A percentile compares a stretch with the other conserved stretches of the same genome.
These are phyloP conservation scores for Falciphora oryzae DNA, from an alignment of 2,329 filamentous ascomycete genomes.

Conservation along the genomic window DNA sequence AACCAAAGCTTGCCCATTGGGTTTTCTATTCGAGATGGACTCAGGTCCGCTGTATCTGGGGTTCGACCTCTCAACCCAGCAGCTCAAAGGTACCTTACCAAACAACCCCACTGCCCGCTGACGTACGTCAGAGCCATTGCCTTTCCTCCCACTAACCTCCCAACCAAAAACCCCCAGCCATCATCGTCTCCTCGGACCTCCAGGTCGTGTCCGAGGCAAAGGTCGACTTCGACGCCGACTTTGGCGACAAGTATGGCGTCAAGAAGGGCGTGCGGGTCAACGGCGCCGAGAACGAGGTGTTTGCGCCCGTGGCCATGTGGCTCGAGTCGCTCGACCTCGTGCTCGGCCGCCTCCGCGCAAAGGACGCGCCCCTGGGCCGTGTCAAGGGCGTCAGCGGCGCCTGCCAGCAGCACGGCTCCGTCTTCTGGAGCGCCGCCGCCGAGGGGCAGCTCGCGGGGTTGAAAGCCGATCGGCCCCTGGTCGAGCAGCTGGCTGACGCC, in stretches of 20 bases:
- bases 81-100: conserved; percentile 67
- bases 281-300: conserved; percentile 79
- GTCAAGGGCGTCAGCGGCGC: conserved; percentile 84
- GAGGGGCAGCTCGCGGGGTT: conserved; percentile 58
- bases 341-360: conserved; percentile 62
- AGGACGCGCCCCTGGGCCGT: conserved; percentile 64
- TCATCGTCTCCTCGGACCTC: conserved; percentile 78
- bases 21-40: conserved; percentile 6
- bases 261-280: conserved; percentile 84
- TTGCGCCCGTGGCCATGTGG: conserved; percentile 90
- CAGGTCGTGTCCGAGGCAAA: conserved; percentile 79
- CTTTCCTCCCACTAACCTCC: conserved; percentile 1
- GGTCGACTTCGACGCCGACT: conserved; percentile 90
- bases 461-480: conserved; percentile 17
- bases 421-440: conserved; percentile 78
- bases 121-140: neutral
- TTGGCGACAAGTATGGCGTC: conserved; percentile 66
- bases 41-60: conserved; percentile 71
- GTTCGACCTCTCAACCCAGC: conserved; percentile 94
- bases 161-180: conserved; percentile 42
- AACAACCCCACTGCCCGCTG: conserved; percentile 1
- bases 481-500: conserved; percentile 65
- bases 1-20: neutral
- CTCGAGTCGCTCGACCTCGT: conserved; percentile 88
- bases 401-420: conserved; percentile 95